Conservation (phyloP, 2,329 filamentous ascomycete species). For the Metarhizium humberi region DNA sequence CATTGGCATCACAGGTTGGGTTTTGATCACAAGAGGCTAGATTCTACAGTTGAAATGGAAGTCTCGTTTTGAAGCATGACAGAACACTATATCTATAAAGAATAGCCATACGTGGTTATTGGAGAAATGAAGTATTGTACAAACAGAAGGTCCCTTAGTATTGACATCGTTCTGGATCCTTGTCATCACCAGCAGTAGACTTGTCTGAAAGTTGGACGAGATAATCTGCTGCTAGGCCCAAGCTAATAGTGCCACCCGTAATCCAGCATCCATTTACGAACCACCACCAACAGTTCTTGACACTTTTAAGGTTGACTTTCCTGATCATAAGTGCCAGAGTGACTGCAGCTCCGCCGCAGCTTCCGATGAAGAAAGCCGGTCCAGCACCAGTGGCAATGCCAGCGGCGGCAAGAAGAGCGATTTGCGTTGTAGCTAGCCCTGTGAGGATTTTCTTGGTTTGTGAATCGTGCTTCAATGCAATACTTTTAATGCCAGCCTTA, state of each 20-base stretch:
- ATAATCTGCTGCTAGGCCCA: constrained; percentile 52
- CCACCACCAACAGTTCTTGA: constrained; percentile 68
- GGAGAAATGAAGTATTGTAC: background rate
- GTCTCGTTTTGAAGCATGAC: constrained; percentile 12
- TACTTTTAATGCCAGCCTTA: constrained; percentile 82
- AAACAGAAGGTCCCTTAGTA: background rate
- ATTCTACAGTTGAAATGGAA: constrained; percentile 31
- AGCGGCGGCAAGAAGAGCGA: constrained; percentile 60
- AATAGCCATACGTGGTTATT: background rate
- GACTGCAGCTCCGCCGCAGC: constrained; percentile 54
- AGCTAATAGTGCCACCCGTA: constrained; percentile 53
- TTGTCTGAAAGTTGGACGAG: constrained; percentile 35
- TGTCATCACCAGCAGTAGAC: constrained; percentile 1
- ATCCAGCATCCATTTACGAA: constrained; percentile 63
- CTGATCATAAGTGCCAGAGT: constrained; percentile 59
- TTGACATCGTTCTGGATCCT: background rate
- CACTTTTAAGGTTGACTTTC: constrained; percentile 54
- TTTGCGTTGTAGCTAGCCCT: constrained; percentile 59
- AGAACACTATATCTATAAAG: background rate
- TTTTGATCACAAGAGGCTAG: constrained; percentile 32
- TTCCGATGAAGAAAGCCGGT: constrained; percentile 58
- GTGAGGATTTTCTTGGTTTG: constrained; percentile 69
- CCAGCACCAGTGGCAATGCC: constrained; percentile 59
- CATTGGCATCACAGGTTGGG: constrained; percentile 36
- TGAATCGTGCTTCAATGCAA: constrained; percentile 68